Evolutionary conservation across 306 rosid species (phyloP).

Genomic region (Parietaria judaica): DNA sequence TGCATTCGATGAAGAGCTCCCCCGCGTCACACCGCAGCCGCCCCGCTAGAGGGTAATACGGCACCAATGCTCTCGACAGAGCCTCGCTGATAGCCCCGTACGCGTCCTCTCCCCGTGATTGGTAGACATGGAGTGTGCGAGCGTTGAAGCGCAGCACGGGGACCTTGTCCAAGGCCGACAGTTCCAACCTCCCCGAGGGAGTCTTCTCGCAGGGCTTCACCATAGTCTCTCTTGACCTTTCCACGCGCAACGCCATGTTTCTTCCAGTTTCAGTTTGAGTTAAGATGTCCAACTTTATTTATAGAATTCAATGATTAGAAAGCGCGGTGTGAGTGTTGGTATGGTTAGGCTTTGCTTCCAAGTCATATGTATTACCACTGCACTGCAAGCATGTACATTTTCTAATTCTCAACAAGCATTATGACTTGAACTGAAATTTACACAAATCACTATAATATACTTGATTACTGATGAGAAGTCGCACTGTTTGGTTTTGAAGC

Average conservation of each 20-base stretch:
- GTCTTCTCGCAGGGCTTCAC: constrained; percentile 45
- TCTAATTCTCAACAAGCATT: constrained; percentile 6
- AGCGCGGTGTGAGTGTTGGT: too few relatives aligned
- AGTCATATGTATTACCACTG: background rate
- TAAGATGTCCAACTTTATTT: too few relatives aligned
- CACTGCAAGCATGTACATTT: background rate
- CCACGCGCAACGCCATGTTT: constrained; percentile 35
- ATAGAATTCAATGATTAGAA: too few relatives aligned
- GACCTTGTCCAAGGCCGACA: constrained; percentile 47
- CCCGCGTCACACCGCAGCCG: constrained; percentile 20
- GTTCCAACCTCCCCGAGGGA: constrained; percentile 34
- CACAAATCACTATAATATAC: background rate
- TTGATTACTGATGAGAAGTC: too few relatives aligned
- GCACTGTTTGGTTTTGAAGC: too few relatives aligned
- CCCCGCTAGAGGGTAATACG: constrained; percentile 75
- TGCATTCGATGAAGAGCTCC: constrained; percentile 42
- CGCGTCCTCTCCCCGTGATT: constrained; percentile 13
- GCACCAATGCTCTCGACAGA: constrained; percentile 57
- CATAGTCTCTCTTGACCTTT: constrained; percentile 27
- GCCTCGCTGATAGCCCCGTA: constrained; percentile 43
- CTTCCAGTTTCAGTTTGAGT: background rate
- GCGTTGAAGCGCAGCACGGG: constrained; percentile 53
- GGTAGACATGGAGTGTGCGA: constrained; percentile 65
- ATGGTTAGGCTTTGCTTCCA: background rate
- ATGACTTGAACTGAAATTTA: constrained; percentile 7